A percentile compares a stretch with the other conserved stretches of the same genome.
Evolutionary conservation across 768 basidiomycete species (phyloP).

Genomic region (Termitomyces sp.): DNA sequence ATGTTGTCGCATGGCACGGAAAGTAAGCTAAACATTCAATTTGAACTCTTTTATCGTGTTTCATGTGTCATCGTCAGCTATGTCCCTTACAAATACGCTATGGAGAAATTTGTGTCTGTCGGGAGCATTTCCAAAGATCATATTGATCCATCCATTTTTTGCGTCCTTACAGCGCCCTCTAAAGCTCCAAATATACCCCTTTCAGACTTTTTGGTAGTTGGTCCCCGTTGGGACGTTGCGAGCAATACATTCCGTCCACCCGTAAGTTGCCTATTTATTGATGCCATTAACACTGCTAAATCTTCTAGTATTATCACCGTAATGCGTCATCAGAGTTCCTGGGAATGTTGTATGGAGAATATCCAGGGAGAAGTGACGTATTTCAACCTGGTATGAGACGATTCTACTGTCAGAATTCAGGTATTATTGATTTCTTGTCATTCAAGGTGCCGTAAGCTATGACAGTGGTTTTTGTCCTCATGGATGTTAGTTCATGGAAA

Average conservation of each 20-base stretch:
- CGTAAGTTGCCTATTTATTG: conserved; percentile 21
- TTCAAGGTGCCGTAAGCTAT: conserved; percentile 44
- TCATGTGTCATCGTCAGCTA: conserved; percentile 34
- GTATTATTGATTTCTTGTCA: neutral
- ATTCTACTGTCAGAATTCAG: no score
- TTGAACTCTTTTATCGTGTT: no score
- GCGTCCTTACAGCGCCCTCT: conserved; percentile 60
- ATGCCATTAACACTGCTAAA: neutral
- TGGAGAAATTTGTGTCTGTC: conserved; percentile 58
- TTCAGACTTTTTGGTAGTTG: conserved; percentile 60
- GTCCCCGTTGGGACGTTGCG: no score
- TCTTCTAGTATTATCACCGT: conserved; percentile 52
- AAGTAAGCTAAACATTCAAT: no score
- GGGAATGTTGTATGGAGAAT: conserved; percentile 57
- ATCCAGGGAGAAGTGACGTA: conserved; percentile 56
- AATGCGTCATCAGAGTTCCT: conserved; percentile 61
- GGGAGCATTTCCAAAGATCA: conserved; percentile 65
- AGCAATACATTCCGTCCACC: conserved; percentile 59
- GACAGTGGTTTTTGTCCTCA: conserved; percentile 63
- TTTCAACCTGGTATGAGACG: conserved; percentile 47
- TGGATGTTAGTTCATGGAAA: conserved; percentile 35
- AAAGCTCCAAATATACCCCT: conserved; percentile 53
- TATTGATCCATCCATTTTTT: conserved; percentile 65
- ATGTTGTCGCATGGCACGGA: no score
- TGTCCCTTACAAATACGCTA: conserved; percentile 60